Percentiles rank a stretch among this genome's conserved stretches.
These are phyloP conservation scores for Aspergillus sparsus DNA, from an alignment of 495 filamentous ascomycete species.

Conservation along the genomic window DNA sequence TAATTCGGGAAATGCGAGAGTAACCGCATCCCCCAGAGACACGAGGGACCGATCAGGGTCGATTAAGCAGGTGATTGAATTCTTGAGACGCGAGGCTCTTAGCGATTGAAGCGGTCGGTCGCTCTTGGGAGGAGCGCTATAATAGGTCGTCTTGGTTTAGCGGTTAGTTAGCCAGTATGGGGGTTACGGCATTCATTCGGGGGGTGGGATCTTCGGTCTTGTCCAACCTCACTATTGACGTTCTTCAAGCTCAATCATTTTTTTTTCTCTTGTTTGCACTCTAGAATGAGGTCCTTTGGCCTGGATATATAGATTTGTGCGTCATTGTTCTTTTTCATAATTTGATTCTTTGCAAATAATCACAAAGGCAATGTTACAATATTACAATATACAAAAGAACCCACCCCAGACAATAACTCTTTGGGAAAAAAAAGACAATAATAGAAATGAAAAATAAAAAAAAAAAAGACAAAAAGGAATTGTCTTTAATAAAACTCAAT, in stretches of 20 bases:
- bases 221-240: not conserved
- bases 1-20: not conserved
- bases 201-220: not conserved
- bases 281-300: too few relatives aligned
- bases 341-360: not conserved
- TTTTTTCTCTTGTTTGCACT: not conserved
- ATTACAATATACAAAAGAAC: slow-evolving; percentile 7
- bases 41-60: slow-evolving; percentile 5
- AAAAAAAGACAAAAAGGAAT: not conserved
- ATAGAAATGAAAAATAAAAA: too few relatives aligned
- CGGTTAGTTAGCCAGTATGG: too few relatives aligned
- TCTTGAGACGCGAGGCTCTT: slow-evolving; percentile 10
- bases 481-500: not conserved
- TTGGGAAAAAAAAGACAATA: slow-evolving; percentile 3
- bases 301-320: too few relatives aligned
- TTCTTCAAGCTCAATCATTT: not conserved
- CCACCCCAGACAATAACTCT: not conserved
- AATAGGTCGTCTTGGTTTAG: too few relatives aligned
- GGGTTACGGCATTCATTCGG: too few relatives aligned
- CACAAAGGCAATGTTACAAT: not conserved
- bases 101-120: not conserved
- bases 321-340: not conserved
- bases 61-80: not conserved
- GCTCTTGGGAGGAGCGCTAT: too few relatives aligned
- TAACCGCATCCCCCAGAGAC: not conserved